Percentiles rank a stretch among this genome's conserved stretches.
Evolutionary conservation across 73 alveolate genomes (phyloP).

Genomic region (Symbiodinium pilosum): DNA sequence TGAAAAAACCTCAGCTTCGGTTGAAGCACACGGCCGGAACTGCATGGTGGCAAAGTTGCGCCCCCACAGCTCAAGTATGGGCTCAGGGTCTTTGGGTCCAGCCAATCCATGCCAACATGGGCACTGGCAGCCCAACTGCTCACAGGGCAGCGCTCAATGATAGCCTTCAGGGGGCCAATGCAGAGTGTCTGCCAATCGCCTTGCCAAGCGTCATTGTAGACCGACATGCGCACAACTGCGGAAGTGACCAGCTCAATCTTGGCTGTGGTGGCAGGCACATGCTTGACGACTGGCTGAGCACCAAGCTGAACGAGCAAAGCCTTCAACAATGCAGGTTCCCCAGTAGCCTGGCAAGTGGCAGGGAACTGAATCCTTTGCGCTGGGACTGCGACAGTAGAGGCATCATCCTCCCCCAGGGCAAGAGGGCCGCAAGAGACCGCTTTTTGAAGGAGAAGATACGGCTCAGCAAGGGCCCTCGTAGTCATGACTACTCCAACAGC

Average conservation of each 20-base stretch:
- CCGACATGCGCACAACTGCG: not conserved
- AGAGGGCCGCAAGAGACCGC: no score
- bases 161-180: no score
- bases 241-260: not conserved
- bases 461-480: no score
- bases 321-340: not conserved
- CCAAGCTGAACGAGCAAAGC: not conserved
- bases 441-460: no score
- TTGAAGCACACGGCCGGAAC: not conserved
- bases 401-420: no score
- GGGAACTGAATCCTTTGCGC: no score
- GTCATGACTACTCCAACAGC: no score
- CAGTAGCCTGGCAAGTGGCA: not conserved
- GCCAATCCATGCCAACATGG: not conserved
- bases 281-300: not conserved
- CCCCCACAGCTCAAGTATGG: not conserved
- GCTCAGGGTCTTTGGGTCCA: not conserved
- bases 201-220: not conserved
- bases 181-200: no score
- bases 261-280: not conserved
- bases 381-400: no score
- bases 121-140: not conserved
- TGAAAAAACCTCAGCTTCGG: not conserved
- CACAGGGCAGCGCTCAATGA: not conserved
- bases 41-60: not conserved